Percentiles rank a stretch among this genome's conserved stretches.
Conservation (phyloP, 1,284 basidiomycete genomes). For the Cryptococcus depauperatus region DNA sequence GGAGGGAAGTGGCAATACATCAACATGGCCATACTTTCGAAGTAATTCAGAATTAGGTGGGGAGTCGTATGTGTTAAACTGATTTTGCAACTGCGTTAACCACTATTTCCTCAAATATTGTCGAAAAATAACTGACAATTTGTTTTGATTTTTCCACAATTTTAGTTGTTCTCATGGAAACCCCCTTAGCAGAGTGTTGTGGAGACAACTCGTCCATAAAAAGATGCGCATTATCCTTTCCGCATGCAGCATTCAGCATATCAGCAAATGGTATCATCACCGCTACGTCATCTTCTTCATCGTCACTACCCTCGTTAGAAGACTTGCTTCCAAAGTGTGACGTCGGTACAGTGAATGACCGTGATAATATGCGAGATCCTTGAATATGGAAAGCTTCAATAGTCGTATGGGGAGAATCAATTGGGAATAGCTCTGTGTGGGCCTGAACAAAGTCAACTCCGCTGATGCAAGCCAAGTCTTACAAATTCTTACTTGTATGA, state of each 20-base stretch:
- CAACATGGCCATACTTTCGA: conserved; percentile 88
- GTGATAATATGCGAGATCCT: conserved; percentile 86
- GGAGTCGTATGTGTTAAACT: conserved; percentile 96
- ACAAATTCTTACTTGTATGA: conserved; percentile 58
- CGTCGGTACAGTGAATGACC: conserved; percentile 46
- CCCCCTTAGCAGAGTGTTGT: conserved; percentile 1
- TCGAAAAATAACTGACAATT: conserved; percentile 55
- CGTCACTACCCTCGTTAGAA: conserved; percentile 24
- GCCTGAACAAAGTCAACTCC: too few relatives aligned
- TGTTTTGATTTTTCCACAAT: conserved; percentile 70
- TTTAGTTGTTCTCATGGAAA: conserved; percentile 14
- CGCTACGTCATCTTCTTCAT: conserved; percentile 60
- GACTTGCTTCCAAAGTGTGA: conserved; percentile 13
- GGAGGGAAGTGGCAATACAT: conserved; percentile 55
- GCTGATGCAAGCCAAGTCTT: too few relatives aligned
- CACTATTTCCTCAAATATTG: neutral
- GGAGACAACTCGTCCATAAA: conserved; percentile 19
- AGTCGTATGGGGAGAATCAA: conserved; percentile 55
- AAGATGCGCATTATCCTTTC: conserved; percentile 62
- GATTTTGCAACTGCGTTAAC: neutral
- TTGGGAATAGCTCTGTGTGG: conserved; percentile 62
- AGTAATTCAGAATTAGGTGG: conserved; percentile 91
- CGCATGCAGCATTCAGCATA: conserved; percentile 80
- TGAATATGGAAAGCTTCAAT: conserved; percentile 76
- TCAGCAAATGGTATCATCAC: conserved; percentile 97